Conservation (phyloP, 768 basidiomycete species). For the Artomyces pyxidatus region DNA sequence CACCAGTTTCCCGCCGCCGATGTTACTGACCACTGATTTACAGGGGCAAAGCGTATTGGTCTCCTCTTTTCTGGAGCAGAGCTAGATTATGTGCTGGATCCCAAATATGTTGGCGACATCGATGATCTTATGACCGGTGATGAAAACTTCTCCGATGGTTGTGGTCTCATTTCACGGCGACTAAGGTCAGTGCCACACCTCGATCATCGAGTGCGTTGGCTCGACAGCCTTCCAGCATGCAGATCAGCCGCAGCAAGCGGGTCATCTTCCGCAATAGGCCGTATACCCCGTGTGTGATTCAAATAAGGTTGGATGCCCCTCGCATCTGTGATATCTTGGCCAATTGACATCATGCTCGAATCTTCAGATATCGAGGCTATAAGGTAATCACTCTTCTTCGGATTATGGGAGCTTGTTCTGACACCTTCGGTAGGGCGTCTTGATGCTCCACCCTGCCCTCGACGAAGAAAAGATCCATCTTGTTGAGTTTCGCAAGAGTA, state of each 20-base stretch:
- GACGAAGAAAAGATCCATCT: constrained; percentile 37
- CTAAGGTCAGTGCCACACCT: constrained; percentile 8
- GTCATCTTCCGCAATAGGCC: constrained; percentile 46
- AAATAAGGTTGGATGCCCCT: constrained; percentile 56
- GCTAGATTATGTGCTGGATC: constrained; percentile 48
- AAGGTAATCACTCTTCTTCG: constrained; percentile 25
- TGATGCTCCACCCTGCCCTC: constrained; percentile 58
- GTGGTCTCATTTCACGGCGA: constrained; percentile 50
- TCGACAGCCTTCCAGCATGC: constrained; percentile 34
- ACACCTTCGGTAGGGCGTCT: constrained; percentile 35
- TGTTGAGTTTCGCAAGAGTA: constrained; percentile 56
- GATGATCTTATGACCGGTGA: constrained; percentile 49
- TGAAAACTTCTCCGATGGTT: constrained; percentile 60
- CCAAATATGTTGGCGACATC: constrained; percentile 43
- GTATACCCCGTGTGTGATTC: constrained; percentile 56
- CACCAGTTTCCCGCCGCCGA: background rate
- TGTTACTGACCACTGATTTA: background rate
- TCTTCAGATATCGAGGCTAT: constrained; percentile 53
- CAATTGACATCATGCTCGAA: constrained; percentile 1
- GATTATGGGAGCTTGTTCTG: background rate
- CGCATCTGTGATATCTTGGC: no score
- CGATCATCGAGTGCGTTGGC: background rate
- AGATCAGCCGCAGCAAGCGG: constrained; percentile 44
- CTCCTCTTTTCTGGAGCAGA: constrained; percentile 58
- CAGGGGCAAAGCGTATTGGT: constrained; percentile 65